These are phyloP conservation scores for Macroventuria anomochaeta DNA, from an alignment of 2,329 filamentous ascomycete genomes.

Conservation along the genomic window DNA sequence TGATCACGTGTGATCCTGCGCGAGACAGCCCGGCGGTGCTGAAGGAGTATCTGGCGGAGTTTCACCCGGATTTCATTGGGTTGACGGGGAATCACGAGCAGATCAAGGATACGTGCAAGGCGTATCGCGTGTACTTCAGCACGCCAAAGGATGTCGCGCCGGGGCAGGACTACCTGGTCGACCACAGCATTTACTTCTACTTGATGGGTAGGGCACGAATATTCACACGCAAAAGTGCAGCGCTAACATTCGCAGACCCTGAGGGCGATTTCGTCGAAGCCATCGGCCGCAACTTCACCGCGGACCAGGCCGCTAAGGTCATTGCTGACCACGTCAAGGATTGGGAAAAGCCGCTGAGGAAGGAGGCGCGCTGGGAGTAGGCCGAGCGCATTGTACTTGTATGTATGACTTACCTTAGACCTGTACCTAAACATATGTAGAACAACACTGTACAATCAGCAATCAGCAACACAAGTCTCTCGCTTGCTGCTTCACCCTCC, in stretches of 20 bases:
- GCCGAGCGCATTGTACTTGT: constrained; percentile 8
- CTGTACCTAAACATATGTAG: constrained; percentile 10
- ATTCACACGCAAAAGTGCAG: no score
- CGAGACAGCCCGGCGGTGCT: constrained; percentile 86
- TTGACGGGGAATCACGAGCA: constrained; percentile 93
- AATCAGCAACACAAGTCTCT: background rate
- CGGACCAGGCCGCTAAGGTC: constrained; percentile 80
- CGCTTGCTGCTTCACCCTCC: background rate
- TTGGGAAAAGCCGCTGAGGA: constrained; percentile 68
- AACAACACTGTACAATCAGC: constrained; percentile 10
- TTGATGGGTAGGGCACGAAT: constrained; percentile 72
- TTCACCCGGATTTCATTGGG: constrained; percentile 84
- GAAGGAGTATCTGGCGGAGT: constrained; percentile 86
- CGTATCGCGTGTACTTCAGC: constrained; percentile 95
- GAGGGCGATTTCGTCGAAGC: constrained; percentile 98
- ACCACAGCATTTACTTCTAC: constrained; percentile 99
- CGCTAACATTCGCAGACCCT: constrained; percentile 68
- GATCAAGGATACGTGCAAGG: constrained; percentile 93
- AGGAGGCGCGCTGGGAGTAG: constrained; percentile 43
- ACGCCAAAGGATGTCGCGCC: constrained; percentile 87
- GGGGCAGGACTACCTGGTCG: constrained; percentile 95
- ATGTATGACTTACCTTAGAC: constrained; percentile 12
- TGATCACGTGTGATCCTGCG: constrained; percentile 94
- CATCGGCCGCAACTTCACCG: constrained; percentile 91
- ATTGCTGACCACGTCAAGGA: constrained; percentile 87